Base-by-base conservation (phyloP, 306 rosid genomes). In the Trichosanthes cucumerina region DNA sequence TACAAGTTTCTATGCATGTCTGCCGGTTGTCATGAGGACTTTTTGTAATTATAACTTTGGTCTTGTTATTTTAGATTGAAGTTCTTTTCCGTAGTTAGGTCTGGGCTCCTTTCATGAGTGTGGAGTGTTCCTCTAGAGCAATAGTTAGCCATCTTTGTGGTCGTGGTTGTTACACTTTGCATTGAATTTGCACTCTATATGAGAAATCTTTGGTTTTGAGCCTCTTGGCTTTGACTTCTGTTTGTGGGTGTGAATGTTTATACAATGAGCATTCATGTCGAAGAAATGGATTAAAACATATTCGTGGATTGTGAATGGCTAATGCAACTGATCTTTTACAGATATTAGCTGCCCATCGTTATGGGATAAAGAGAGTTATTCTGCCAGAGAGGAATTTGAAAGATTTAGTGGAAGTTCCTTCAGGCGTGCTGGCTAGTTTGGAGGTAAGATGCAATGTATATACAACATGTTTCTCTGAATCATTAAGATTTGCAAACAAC, bases 341-440 rank as follows among this genome's bases (percentile, higher is more conserved):
- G 99, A 87, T 95, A 85, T 87, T 95, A 88, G 99, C 97, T 62
- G 99, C 99, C 15, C 97, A 92, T 75, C 93, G 97, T 73, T 85
- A 74, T 74, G 97, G 99, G 76, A 90, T 95, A 75, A 95, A 84
- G 83, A 91, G 99, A 78, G 91, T 95, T 75, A 92, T 95, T 82
- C 88, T 92, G 47, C 99, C 99, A 49, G 93, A 95, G 86, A 91
- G 93, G 88, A 95, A 95, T 82, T 81, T 88, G 91, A 95, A 95
- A 82, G 99, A 95, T 87, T 90, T 92, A 82, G 94, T 78, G 77
- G 98, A 95, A 87, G 96, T 95, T 46, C 97, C 98, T 79, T 66
- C 98, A 11, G 84, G 88, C 7, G 97, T 95, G 82, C 92, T 92
- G 63, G 86, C 88, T 26, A 85, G 79, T 81, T 77, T 95, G 84